Percentiles rank a stretch among this genome's conserved stretches.
phyloP scores from a whole-genome alignment of 805 yeast species.

The Torulaspora quercuum region DNA sequence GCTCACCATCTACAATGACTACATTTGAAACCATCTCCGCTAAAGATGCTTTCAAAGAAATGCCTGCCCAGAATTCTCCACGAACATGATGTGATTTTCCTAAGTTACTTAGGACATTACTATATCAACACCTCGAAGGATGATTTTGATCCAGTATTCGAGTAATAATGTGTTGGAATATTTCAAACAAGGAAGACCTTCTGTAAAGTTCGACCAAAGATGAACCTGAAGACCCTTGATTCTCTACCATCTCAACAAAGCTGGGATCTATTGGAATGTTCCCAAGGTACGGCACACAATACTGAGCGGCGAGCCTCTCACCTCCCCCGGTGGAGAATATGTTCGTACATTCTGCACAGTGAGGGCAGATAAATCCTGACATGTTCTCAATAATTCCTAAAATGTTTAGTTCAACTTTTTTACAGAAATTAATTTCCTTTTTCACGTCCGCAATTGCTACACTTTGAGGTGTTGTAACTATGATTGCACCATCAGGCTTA shows the following conservation, averaged over 20 bases:
- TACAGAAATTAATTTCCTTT: conserved; percentile 89
- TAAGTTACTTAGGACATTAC: not conserved
- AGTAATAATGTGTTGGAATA: conserved; percentile 47
- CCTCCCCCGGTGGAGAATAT: conserved; percentile 97
- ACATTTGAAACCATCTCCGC: conserved; percentile 21
- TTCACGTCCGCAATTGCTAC: conserved; percentile 92
- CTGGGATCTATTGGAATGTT: conserved; percentile 90
- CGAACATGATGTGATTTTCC: no score
- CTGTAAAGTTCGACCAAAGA: conserved; percentile 40
- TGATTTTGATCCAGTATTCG: conserved; percentile 34
- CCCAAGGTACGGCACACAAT: conserved; percentile 69
- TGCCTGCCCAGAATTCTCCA: no score
- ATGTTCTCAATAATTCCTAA: conserved; percentile 91
- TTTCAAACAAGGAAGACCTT: conserved; percentile 33
- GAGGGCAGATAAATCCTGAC: conserved; percentile 96
- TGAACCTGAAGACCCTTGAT: conserved; percentile 34
- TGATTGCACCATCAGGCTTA: conserved; percentile 84
- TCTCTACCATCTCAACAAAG: conserved; percentile 85
- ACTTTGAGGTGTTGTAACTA: conserved; percentile 94
- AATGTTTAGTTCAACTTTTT: conserved; percentile 72
- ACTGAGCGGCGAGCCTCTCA: conserved; percentile 55
- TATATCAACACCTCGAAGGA: conserved; percentile 23
- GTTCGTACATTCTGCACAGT: conserved; percentile 86
- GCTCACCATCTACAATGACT: conserved; percentile 18
- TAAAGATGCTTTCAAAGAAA: conserved; percentile 8